phyloP scores from a whole-genome alignment of 352 stramenopile genomes.

The Thalassiosira hispida region DNA sequence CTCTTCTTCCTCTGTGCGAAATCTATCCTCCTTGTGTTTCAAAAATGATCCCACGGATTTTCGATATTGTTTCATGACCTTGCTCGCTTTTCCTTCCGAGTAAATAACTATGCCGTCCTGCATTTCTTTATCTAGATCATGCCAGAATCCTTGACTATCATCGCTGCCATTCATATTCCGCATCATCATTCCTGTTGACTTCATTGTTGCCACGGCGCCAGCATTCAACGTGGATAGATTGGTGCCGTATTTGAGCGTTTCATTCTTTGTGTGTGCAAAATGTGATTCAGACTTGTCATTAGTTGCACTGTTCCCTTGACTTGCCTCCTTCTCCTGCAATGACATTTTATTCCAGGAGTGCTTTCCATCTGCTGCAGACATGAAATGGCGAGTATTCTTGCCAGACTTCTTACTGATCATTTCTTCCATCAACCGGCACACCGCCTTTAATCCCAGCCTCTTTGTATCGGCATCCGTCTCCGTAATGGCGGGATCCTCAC shows the following conservation, averaged over 20 bases:
- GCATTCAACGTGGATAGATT: neutral
- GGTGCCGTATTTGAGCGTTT: neutral
- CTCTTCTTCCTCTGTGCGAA: neutral
- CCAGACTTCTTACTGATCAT: neutral
- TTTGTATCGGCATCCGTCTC: neutral
- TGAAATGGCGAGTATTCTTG: neutral
- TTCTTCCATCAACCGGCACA: neutral
- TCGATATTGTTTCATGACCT: neutral
- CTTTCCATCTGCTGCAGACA: neutral
- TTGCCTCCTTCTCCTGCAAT: neutral
- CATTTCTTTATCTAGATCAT: neutral
- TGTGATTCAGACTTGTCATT: slow-evolving; percentile 1
- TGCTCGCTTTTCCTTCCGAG: neutral
- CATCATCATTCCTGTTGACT: neutral
- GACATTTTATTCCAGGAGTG: neutral
- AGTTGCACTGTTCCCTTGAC: neutral
- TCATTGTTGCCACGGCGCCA: neutral
- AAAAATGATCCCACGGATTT: neutral
- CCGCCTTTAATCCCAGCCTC: neutral
- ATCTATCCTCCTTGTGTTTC: neutral
- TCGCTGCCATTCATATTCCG: neutral
- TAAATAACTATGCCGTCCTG: neutral
- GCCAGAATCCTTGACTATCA: neutral
- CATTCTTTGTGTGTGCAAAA: slow-evolving; percentile 2
- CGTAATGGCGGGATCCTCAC: neutral